phyloP scores from a whole-genome alignment of 2,329 filamentous ascomycete genomes.

The Aspergillus ruber region DNA sequence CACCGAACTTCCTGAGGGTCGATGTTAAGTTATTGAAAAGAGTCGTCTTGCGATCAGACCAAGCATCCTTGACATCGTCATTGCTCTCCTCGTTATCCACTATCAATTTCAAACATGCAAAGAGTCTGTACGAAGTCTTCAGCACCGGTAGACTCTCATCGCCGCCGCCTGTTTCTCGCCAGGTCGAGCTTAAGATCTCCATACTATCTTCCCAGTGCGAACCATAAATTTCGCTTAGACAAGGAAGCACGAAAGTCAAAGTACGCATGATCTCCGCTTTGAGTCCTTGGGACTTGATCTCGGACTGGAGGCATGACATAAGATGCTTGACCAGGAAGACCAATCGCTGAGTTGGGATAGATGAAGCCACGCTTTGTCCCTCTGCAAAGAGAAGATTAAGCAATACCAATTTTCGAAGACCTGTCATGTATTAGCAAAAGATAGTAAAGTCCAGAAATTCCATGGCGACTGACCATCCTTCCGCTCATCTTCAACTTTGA shows the following conservation, averaged over 20 bases:
- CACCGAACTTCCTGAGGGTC: constrained; percentile 36
- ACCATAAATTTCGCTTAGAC: constrained; percentile 76
- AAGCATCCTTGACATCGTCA: constrained; percentile 74
- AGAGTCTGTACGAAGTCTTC: constrained; percentile 67
- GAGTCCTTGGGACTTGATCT: constrained; percentile 40
- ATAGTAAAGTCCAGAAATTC: constrained; percentile 1
- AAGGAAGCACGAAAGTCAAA: constrained; percentile 57
- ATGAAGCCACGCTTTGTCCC: constrained; percentile 43
- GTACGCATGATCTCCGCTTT: constrained; percentile 37
- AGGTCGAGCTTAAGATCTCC: constrained; percentile 53
- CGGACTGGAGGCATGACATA: constrained; percentile 62
- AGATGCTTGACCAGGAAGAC: constrained; percentile 80
- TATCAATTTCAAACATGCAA: constrained; percentile 56
- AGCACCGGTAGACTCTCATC: constrained; percentile 56
- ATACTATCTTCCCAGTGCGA: constrained; percentile 71
- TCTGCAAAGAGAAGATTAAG: constrained; percentile 50
- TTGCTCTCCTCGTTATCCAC: constrained; percentile 59
- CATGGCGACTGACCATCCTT: constrained; percentile 32
- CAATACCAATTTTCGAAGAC: constrained; percentile 45
- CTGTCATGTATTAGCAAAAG: constrained; percentile 22
- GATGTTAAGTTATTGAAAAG: constrained; percentile 53
- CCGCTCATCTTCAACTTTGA: constrained; percentile 40
- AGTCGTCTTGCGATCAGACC: constrained; percentile 53
- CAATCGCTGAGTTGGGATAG: constrained; percentile 56
- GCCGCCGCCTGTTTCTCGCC: constrained; percentile 45